Evolutionary conservation across 805 yeast species (phyloP).

Genomic region (Candida verbasci): DNA sequence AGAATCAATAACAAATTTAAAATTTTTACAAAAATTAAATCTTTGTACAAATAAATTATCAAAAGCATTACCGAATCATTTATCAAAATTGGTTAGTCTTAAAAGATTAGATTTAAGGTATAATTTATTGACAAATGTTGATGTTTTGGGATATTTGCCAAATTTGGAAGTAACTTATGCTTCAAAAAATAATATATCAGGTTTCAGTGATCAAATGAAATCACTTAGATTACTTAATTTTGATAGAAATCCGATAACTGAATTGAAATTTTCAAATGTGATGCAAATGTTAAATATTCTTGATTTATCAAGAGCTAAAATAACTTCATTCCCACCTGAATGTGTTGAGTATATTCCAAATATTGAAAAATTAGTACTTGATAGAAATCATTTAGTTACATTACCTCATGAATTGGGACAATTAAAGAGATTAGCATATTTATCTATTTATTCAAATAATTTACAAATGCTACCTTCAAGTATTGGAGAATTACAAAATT

Average conservation of each 20-base stretch:
- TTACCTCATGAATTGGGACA: slow-evolving; percentile 66
- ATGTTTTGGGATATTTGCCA: slow-evolving; percentile 52
- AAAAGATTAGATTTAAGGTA: slow-evolving; percentile 74
- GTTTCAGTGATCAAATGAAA: slow-evolving; percentile 59
- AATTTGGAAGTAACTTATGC: slow-evolving; percentile 68
- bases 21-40: slow-evolving; percentile 62
- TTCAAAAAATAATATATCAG: slow-evolving; percentile 71
- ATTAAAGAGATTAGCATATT: slow-evolving; percentile 54
- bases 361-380: slow-evolving; percentile 69
- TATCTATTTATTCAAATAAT: slow-evolving; percentile 73
- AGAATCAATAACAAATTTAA: slow-evolving; percentile 51
- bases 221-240: slow-evolving; percentile 65
- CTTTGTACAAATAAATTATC: slow-evolving; percentile 68
- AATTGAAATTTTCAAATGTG: slow-evolving; percentile 48
- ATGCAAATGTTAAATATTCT: slow-evolving; percentile 64
- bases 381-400: slow-evolving; percentile 74
- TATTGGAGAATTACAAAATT: slow-evolving; percentile 54
- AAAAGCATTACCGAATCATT: slow-evolving; percentile 47
- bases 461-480: slow-evolving; percentile 65
- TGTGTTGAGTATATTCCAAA: slow-evolving; percentile 59
- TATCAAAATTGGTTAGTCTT: slow-evolving; percentile 51
- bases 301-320: slow-evolving; percentile 76
- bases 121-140: slow-evolving; percentile 55
- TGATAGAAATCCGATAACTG: slow-evolving; percentile 81
- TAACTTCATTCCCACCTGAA: slow-evolving; percentile 65